These are phyloP conservation scores for Globisporangium okanoganense DNA, from an alignment of 352 stramenopile species.

Conservation along the genomic window DNA sequence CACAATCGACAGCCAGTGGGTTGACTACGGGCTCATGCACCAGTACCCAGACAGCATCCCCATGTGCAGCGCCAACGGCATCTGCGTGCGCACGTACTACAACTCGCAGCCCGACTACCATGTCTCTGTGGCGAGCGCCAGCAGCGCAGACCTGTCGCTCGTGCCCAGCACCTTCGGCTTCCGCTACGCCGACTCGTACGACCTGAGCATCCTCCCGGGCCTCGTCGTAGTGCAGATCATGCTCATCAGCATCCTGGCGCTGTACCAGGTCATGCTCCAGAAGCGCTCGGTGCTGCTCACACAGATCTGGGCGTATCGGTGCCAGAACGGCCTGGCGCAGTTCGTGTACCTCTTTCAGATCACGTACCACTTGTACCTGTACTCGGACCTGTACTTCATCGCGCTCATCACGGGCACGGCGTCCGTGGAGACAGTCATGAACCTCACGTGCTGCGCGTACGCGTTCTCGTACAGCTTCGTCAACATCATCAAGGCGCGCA, in stretches of 20 bases:
- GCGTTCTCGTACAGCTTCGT: background rate
- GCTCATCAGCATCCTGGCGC: slow-evolving; percentile 22
- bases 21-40: background rate
- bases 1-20: background rate
- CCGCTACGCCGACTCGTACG: slow-evolving; percentile 27
- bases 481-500: background rate
- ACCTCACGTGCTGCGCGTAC: background rate
- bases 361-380: slow-evolving; percentile 28
- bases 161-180: slow-evolving; percentile 22
- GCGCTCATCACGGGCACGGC: slow-evolving; percentile 31
- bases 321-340: slow-evolving; percentile 33
- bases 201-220: slow-evolving; percentile 23
- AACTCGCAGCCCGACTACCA: background rate
- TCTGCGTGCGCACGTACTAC: background rate
- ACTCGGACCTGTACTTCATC: slow-evolving; percentile 30
- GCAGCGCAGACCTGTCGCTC: background rate
- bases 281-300: slow-evolving; percentile 29
- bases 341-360: slow-evolving; percentile 32
- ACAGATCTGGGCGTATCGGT: slow-evolving; percentile 36
- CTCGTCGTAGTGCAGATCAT: slow-evolving; percentile 28
- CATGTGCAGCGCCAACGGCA: background rate
- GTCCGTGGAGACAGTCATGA: slow-evolving; percentile 22
- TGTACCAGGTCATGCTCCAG: slow-evolving; percentile 32
- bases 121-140: background rate
- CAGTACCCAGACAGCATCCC: background rate